Evolutionary conservation across 2,329 filamentous ascomycete species (phyloP).

Genomic region (Pseudocercospora cruenta): DNA sequence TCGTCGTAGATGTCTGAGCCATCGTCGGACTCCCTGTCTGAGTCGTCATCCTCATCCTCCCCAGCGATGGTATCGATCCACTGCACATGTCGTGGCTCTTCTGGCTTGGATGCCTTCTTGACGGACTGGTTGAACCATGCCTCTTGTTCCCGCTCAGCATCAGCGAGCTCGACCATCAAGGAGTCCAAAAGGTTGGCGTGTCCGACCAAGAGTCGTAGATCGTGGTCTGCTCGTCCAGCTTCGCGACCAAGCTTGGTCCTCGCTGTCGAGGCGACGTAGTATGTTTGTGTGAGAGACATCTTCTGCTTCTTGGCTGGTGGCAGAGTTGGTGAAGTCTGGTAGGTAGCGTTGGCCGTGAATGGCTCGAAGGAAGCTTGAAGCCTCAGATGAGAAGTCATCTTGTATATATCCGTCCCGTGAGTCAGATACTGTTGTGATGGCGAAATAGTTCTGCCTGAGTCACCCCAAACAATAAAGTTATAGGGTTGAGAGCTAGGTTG

Average conservation of each 20-base stretch:
- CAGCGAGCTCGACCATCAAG: slow-evolving; percentile 87
- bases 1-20: slow-evolving; percentile 59
- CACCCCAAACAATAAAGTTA: slow-evolving; percentile 26
- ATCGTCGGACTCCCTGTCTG: slow-evolving; percentile 53
- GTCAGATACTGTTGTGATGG: slow-evolving; percentile 28
- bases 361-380: slow-evolving; percentile 53
- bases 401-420: slow-evolving; percentile 27
- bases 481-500: slow-evolving; percentile 21
- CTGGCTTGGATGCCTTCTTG: slow-evolving; percentile 66
- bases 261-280: slow-evolving; percentile 96
- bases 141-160: slow-evolving; percentile 94
- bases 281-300: slow-evolving; percentile 98
- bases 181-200: slow-evolving; percentile 98
- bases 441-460: slow-evolving; percentile 30
- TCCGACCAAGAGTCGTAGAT: slow-evolving; percentile 91
- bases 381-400: slow-evolving; percentile 56
- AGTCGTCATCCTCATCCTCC: slow-evolving; percentile 72
- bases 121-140: slow-evolving; percentile 97
- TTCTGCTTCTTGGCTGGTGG: slow-evolving; percentile 67
- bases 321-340: slow-evolving; percentile 45
- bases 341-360: slow-evolving; percentile 48
- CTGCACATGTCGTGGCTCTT: slow-evolving; percentile 74
- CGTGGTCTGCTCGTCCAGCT: slow-evolving; percentile 87
- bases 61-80: slow-evolving; percentile 82
- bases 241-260: slow-evolving; percentile 93